Base-by-base conservation (phyloP, 2,329 filamentous ascomycete genomes). In the Xylariaceae sp. region DNA sequence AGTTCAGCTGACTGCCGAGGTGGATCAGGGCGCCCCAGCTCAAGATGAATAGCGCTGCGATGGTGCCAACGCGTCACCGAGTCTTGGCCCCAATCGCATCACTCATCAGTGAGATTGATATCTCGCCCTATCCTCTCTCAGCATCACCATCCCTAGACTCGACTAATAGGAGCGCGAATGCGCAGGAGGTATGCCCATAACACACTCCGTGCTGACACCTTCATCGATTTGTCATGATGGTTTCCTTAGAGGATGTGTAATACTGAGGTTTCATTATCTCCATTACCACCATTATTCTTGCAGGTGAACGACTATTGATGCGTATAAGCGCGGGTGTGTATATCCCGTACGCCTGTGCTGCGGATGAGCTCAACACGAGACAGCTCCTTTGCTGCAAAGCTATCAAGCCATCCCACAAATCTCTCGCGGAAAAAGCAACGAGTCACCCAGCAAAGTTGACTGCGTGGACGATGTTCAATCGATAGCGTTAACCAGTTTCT, bases 61-160 rank as follows among this genome's bases (percentile, higher is more conserved):
- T 48, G 56, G 61, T 62, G 57, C 55, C 55, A 53, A 37, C 42
- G 57, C 51, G 49, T 56, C 58, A 35, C 53, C 58, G 53, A 35
- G 49, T 62, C 58, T 56, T 61, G 53, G 55, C 61, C 58, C 61
- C 61, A 61, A 58, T 62, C 55, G 53, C 58, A 56, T 60, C 58
- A 49, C 55, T 4, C 55, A 37, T 18, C 56, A 44, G 42, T 35
- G 44, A 37, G 35, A 53, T 34, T 48, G 50, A 49, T 49, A 55
- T 54, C 49, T 35, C n/a, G 45, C 45, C 53, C 23, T 52, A 58
- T 61, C 55, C 23, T 51, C 52, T 50, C 53, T 52, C 23, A 51
- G 37, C 23, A 52, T 49, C 61, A 55, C 51, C 49, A 55, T 53
- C 51, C 57, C 52, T 51, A 51, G 44, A 55, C 13, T 49, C 53